A percentile compares a stretch with the other conserved stretches of the same genome.
These are phyloP conservation scores for Peniophora sp. DNA, from an alignment of 1,284 basidiomycete species.

Conservation along the genomic window DNA sequence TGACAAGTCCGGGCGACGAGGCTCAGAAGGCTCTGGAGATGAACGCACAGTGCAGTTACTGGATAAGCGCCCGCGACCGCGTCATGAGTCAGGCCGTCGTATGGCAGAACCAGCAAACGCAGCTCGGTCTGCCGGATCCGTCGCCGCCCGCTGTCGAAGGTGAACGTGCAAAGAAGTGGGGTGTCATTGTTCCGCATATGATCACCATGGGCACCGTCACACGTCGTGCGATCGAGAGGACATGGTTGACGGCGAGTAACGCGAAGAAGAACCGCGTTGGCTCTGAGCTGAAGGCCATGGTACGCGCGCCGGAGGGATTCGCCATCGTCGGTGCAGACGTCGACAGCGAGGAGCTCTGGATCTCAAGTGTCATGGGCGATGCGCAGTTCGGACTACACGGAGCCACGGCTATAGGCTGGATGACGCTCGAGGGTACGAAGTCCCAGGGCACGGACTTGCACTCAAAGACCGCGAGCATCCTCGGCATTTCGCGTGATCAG, in stretches of 20 bases:
- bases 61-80: conserved; percentile 92
- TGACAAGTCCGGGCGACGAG: conserved; percentile 72
- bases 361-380: conserved; percentile 97
- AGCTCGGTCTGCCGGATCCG: conserved; percentile 40
- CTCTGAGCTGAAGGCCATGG: conserved; percentile 96
- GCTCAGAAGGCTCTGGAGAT: conserved; percentile 85
- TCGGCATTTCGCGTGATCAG: conserved; percentile 90
- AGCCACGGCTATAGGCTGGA: conserved; percentile 97
- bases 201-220: conserved; percentile 99
- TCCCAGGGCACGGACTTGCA: conserved; percentile 92
- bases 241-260: conserved; percentile 98
- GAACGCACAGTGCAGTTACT: conserved; percentile 95
- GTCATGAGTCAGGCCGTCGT: conserved; percentile 93
- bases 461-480: conserved; percentile 91
- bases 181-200: conserved; percentile 93
- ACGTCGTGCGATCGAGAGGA: conserved; percentile 94
- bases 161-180: conserved; percentile 52
- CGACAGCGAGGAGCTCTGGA: conserved; percentile 99
- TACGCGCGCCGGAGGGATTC: conserved; percentile 89
- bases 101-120: conserved; percentile 53
- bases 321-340: conserved; percentile 97
- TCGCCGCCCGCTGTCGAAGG: conserved; percentile 13
- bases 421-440: conserved; percentile 99
- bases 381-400: conserved; percentile 97
- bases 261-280: conserved; percentile 97